These are phyloP conservation scores for Apiotrichum gamsii DNA, from an alignment of 1,284 basidiomycete species.

Conservation along the genomic window DNA sequence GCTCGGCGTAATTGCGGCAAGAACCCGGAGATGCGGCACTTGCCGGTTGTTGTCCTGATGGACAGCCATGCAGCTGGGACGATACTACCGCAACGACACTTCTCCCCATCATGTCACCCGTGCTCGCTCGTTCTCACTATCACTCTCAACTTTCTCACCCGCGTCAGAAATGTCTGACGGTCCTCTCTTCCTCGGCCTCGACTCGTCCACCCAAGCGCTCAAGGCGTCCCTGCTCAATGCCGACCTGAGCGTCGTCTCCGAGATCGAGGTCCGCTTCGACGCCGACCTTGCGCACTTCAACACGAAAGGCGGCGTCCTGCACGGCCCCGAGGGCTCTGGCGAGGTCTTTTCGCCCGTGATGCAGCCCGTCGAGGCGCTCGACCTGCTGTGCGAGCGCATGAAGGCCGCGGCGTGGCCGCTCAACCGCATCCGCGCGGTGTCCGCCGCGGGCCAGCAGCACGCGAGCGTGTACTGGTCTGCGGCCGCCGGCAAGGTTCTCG, in stretches of 20 bases:
- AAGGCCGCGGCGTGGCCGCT: constrained; percentile 51
- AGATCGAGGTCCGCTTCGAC: constrained; percentile 73
- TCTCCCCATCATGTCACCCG: neutral
- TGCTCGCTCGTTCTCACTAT: neutral
- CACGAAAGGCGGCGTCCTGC: constrained; percentile 66
- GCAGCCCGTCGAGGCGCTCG: constrained; percentile 79
- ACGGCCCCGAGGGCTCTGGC: constrained; percentile 60
- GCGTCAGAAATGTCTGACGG: neutral
- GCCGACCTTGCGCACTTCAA: constrained; percentile 65
- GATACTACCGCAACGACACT: no score
- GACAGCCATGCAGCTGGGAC: no score
- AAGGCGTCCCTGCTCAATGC: constrained; percentile 61
- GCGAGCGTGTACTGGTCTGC: constrained; percentile 80
- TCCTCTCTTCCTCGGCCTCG: constrained; percentile 72
- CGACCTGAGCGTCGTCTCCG: constrained; percentile 59
- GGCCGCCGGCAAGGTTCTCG: constrained; percentile 55
- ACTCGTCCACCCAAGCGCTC: constrained; percentile 80
- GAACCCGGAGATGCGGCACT: no score
- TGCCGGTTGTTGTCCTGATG: no score
- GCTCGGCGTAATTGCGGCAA: no score
- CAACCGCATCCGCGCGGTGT: constrained; percentile 27
- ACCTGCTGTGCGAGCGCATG: constrained; percentile 67
- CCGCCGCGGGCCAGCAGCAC: constrained; percentile 59
- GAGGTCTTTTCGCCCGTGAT: constrained; percentile 69
- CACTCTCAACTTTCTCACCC: neutral